These are phyloP conservation scores for Penicillium steckii DNA, from an alignment of 495 filamentous ascomycete genomes.

Conservation along the genomic window DNA sequence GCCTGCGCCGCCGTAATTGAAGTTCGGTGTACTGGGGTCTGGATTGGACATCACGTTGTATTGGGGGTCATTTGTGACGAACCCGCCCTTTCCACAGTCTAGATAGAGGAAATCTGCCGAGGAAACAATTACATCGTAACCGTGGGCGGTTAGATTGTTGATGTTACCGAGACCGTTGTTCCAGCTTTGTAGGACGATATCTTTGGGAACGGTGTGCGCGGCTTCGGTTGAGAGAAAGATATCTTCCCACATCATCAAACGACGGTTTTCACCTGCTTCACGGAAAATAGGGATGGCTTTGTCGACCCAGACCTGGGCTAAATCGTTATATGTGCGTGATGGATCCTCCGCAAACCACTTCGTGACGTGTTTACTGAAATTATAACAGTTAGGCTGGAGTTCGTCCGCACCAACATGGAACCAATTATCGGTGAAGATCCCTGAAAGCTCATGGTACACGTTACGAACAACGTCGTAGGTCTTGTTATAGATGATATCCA, in stretches of 20 bases:
- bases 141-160: conserved; percentile 46
- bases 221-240: conserved; percentile 41
- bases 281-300: conserved; percentile 53
- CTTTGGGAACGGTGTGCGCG: conserved; percentile 46
- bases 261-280: conserved; percentile 34
- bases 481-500: conserved; percentile 54
- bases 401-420: conserved; percentile 59
- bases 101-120: conserved; percentile 56
- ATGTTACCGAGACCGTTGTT: conserved; percentile 53
- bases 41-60: conserved; percentile 53
- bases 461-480: conserved; percentile 53
- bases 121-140: conserved; percentile 56
- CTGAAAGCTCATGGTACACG: conserved; percentile 53
- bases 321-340: conserved; percentile 51
- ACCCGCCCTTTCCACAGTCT: conserved; percentile 55
- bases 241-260: conserved; percentile 59
- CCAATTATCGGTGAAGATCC: conserved; percentile 50
- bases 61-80: conserved; percentile 52
- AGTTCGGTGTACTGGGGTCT: conserved; percentile 36
- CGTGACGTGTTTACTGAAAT: conserved; percentile 46
- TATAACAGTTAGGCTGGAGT: conserved; percentile 53
- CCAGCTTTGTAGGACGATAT: conserved; percentile 56
- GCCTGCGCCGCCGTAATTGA: conserved; percentile 54
- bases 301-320: conserved; percentile 56
- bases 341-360: conserved; percentile 50